These are phyloP conservation scores for Trichoderma parareesei DNA, from an alignment of 495 filamentous ascomycete genomes.

Conservation along the genomic window DNA sequence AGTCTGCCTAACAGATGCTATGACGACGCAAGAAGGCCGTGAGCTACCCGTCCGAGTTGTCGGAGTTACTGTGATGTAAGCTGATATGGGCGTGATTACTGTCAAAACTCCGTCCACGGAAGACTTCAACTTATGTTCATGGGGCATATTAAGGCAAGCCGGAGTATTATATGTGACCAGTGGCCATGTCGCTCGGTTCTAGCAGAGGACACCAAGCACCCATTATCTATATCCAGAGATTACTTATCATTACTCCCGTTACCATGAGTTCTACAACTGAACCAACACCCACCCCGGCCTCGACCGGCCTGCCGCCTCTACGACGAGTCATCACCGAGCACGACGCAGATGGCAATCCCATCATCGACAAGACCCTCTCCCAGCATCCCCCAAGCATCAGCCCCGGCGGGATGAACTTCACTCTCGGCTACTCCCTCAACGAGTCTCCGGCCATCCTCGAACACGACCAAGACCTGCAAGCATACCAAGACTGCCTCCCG, in stretches of 20 bases:
- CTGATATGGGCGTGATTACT: no score
- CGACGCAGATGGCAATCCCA: background rate
- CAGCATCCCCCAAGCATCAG: background rate
- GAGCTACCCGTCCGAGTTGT: no score
- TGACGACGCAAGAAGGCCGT: no score
- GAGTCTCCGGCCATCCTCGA: background rate
- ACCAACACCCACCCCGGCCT: background rate
- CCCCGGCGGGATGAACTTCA: background rate
- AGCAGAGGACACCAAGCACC: no score
- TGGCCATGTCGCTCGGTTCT: no score
- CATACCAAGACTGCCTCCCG: background rate
- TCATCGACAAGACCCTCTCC: background rate
- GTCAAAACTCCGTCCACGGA: no score
- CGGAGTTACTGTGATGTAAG: no score
- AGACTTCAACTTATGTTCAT: no score
- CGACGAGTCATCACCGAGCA: background rate
- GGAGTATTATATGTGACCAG: no score
- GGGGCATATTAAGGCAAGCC: no score
- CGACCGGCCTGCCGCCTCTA: background rate
- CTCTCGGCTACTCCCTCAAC: background rate
- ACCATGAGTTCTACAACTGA: background rate
- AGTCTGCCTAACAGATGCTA: no score
- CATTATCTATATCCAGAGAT: no score
- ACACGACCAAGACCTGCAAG: background rate
- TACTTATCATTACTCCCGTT: background rate